Conservation (phyloP, 352 stramenopile genomes). For the Stramenopiles sp. region DNA sequence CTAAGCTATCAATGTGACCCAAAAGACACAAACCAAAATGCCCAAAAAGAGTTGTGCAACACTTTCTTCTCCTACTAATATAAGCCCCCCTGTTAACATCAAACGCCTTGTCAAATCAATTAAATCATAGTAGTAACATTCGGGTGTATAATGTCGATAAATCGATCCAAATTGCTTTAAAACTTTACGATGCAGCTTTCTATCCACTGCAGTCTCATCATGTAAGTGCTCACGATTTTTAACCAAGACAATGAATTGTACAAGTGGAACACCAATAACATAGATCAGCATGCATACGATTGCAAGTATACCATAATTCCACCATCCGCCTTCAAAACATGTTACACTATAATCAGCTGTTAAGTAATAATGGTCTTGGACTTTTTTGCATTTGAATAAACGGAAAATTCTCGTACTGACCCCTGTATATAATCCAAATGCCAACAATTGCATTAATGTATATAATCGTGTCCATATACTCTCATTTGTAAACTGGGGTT, state of each 20-base stretch:
- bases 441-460: not conserved
- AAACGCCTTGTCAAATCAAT: not conserved
- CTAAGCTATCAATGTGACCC: not conserved
- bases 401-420: not conserved
- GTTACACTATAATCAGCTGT: not conserved
- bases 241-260: not conserved
- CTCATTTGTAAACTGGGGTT: not conserved
- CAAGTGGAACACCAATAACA: not conserved
- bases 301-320: not conserved
- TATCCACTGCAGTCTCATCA: not conserved
- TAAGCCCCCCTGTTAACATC: not conserved
- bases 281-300: not conserved
- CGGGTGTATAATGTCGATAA: not conserved
- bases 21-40: not conserved
- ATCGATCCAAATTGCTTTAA: not conserved
- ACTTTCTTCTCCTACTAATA: not conserved
- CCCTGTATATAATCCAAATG: not conserved
- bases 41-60: not conserved
- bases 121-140: conserved; percentile 2
- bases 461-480: not conserved
- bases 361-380: not conserved
- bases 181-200: not conserved
- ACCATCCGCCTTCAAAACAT: not conserved
- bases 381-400: conserved; percentile 1
- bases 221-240: not conserved